Conservation (phyloP, 345 rosid genomes). For the Brassica juncea region DNA sequence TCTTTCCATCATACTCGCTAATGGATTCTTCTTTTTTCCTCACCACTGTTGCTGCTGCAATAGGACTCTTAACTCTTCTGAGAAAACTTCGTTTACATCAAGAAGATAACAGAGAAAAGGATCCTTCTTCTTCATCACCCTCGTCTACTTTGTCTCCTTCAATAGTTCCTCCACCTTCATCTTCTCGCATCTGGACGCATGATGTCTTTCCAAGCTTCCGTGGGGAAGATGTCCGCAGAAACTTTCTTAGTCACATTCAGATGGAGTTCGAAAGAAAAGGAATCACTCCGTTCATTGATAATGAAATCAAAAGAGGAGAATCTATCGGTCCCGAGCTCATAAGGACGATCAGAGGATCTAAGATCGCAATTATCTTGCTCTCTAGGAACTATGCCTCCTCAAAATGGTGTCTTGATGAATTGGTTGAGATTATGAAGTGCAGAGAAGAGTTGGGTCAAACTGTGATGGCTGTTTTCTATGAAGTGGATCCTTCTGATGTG, state of each 20-base stretch:
- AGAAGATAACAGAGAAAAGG: neutral
- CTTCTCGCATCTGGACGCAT: neutral
- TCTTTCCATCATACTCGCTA: neutral
- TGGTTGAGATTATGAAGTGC: conserved; percentile 15
- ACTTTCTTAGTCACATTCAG: conserved; percentile 18
- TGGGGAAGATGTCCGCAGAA: conserved; percentile 1
- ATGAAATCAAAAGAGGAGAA: conserved; percentile 6
- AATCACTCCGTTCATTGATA: neutral
- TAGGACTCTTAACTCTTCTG: neutral
- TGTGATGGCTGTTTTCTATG: neutral
- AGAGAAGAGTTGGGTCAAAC: conserved; percentile 17
- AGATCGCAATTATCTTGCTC: neutral
- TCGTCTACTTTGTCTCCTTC: neutral
- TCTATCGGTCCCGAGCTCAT: neutral
- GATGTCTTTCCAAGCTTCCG: conserved; percentile 10
- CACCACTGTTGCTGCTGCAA: neutral
- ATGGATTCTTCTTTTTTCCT: conserved; percentile 7
- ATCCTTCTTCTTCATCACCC: conserved; percentile 2
- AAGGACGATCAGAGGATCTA: neutral
- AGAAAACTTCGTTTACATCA: neutral
- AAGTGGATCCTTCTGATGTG: conserved; percentile 14
- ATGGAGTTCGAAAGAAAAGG: conserved; percentile 17
- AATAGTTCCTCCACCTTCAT: neutral
- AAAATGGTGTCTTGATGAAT: conserved; percentile 23
- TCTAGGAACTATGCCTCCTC: conserved; percentile 21